phyloP scores from a whole-genome alignment of 2,329 filamentous ascomycete genomes.

The Cadophora sp. region DNA sequence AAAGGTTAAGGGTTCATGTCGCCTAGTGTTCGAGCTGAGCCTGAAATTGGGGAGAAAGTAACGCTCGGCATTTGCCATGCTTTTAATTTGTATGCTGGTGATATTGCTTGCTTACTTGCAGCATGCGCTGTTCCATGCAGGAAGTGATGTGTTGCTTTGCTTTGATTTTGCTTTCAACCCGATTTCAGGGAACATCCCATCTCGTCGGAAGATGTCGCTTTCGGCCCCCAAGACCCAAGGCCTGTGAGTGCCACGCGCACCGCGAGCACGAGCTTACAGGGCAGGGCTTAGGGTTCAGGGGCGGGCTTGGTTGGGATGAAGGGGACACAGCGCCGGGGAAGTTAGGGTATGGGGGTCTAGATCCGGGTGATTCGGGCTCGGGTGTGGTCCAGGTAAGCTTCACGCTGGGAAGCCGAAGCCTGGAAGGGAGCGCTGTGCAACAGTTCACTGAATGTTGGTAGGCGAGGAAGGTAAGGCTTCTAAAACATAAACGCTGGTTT shows the following conservation, averaged over 20 bases:
- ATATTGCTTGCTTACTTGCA: background rate
- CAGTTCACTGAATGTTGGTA: background rate
- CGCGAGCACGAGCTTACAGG: background rate
- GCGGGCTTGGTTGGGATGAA: too few relatives aligned
- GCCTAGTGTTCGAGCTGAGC: too few relatives aligned
- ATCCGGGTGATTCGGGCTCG: background rate
- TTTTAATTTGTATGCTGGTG: background rate
- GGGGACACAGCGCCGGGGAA: background rate
- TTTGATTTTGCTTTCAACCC: background rate
- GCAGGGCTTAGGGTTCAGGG: background rate
- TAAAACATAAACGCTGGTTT: background rate
- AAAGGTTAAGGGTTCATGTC: too few relatives aligned
- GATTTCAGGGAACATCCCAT: background rate
- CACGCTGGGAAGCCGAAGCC: background rate
- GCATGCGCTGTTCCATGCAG: background rate
- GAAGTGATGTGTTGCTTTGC: background rate
- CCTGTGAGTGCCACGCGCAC: conserved; percentile 4
- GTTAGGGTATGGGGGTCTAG: background rate
- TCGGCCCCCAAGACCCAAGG: background rate
- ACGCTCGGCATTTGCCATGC: background rate
- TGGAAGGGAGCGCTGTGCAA: background rate
- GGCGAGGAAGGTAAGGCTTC: background rate
- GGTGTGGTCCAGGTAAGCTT: conserved; percentile 2
- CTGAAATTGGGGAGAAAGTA: too few relatives aligned
- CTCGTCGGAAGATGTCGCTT: background rate